Base-by-base conservation (phyloP, 257 asterid species). In the Misopates orontium region DNA sequence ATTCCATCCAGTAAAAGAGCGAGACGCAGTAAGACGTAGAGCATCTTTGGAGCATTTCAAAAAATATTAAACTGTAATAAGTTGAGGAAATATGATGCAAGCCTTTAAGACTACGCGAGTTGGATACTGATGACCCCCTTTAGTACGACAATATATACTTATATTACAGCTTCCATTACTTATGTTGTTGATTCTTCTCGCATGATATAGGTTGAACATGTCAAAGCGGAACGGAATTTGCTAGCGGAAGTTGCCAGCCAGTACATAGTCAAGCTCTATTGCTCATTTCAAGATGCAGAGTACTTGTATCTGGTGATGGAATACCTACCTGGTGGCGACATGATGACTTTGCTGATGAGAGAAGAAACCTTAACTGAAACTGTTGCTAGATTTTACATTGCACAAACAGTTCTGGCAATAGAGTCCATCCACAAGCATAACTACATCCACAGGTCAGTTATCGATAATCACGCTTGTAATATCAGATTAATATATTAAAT, bases 261-360 rank as follows among this genome's bases (percentile, higher is more conserved):
- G 72, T 88, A 74, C 86, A 91, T 91, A 39, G 96, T 91, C 59
- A 91, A 84, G 67, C 95, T 91, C 53, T 78, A 78, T 74, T 91
- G 83, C 74, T 88, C 98, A 25, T 91, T 91, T 70, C 98, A 91
- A 83, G 98, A 91, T 78, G 73, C 85, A 8, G 98, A 89, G 31
- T 87, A 83, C 79, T 75, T 91, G 79, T 89, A 91, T 72, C 88
- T 91, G 8, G 90, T 89, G 56, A 91, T 91, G 98, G 98, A 91
- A 60, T 91, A 89, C 81, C 87, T 91, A 32, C 89, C 95, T 16
- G 98, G 98, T 50, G 98, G 98, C 20, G 98, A 91, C 80, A 58
- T 91, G 77, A 91, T 91, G 98, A 91, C 90, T 63, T 74, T 91
- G 83, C 81, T 91, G 65, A 91, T 91, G 76, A 80, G 96, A 73